Evolutionary conservation across 768 basidiomycete species (phyloP), one percentile per base, ranked within the genome.

Genomic region (Daedalea quercina): DNA sequence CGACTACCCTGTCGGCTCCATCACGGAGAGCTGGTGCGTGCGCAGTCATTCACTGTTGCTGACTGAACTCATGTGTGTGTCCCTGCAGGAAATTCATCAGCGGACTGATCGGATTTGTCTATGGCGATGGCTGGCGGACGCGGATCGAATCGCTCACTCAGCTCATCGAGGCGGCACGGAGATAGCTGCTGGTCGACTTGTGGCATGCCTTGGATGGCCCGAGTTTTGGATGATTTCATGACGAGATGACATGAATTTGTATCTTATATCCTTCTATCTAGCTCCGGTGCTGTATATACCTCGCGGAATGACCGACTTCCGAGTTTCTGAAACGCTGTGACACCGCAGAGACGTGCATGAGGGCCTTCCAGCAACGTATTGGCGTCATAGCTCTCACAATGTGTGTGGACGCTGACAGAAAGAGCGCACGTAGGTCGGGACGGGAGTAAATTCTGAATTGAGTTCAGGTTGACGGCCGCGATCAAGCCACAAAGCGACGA

Each of bases 1-100:
- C 26, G 91, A 94, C 63, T 94, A 94, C 67, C 93, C 92, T 23
- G 70, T 94, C 48, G 81, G 81, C 20, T 91, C 88, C 37, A 63
- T 90, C 45, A 71, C 70, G 34, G 73, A 76, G 61, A 89, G 87
- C 71, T 91, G 90, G 90, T 91, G 61, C 31, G 85, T 56, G 19
- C 25, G 70, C 49, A 22, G 17, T 54, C 42, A 51, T 51, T 48
- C 23, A 3, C 40, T 23, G 20, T 35, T n/a, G 12, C 50, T 15
- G 31, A 47, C n/a, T 22, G 20, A 31, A 22, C 40, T 47, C 22
- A 41, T 45, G 42, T 19, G 35, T 45, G 42, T 19, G 22, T 20
- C 19, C 19, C 50, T 52, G 23, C 53, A 80, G 78, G 78, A 75
- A 78, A 47, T 77, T 78, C 56, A 63, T 79, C 53, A 76, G 71